phyloP scores from a whole-genome alignment of 2,329 filamentous ascomycete genomes.

The Claviceps maximensis region DNA sequence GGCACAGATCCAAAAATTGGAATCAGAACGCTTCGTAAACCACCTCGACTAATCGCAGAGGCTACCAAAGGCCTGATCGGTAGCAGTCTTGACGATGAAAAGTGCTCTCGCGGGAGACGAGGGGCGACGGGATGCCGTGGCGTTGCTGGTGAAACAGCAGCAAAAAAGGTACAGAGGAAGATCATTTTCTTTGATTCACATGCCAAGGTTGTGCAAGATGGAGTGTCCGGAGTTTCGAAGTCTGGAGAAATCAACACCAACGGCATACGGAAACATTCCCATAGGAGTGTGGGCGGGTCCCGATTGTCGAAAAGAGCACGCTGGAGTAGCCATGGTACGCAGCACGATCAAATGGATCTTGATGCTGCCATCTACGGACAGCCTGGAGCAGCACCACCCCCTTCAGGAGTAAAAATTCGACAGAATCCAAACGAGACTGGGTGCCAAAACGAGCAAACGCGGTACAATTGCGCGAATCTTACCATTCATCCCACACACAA shows the following conservation, averaged over 20 bases:
- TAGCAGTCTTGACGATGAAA: not conserved
- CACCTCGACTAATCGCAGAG: not conserved
- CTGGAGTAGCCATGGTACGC: not conserved
- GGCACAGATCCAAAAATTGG: not conserved
- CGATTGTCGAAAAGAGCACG: not conserved
- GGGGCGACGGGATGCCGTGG: not conserved
- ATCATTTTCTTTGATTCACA: too few species aligned
- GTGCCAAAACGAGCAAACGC: constrained; percentile 17
- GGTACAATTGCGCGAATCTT: constrained; percentile 37
- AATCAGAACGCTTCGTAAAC: not conserved
- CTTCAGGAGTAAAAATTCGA: constrained; percentile 9
- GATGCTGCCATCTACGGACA: constrained; percentile 28
- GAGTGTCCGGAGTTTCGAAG: not conserved
- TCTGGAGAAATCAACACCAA: not conserved
- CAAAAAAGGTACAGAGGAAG: not conserved
- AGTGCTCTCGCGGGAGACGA: not conserved
- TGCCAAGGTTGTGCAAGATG: not conserved
- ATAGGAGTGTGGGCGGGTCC: too few species aligned
- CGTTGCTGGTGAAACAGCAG: not conserved
- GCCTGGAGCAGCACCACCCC: constrained; percentile 12
- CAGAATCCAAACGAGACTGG: not conserved
- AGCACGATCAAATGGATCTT: constrained; percentile 16
- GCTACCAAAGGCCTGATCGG: not conserved
- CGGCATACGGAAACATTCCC: not conserved
- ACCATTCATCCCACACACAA: constrained; percentile 32